Percentiles rank a stretch among this genome's conserved stretches.
Conservation (phyloP, 768 basidiomycete species). For the Pisolithus albus region DNA sequence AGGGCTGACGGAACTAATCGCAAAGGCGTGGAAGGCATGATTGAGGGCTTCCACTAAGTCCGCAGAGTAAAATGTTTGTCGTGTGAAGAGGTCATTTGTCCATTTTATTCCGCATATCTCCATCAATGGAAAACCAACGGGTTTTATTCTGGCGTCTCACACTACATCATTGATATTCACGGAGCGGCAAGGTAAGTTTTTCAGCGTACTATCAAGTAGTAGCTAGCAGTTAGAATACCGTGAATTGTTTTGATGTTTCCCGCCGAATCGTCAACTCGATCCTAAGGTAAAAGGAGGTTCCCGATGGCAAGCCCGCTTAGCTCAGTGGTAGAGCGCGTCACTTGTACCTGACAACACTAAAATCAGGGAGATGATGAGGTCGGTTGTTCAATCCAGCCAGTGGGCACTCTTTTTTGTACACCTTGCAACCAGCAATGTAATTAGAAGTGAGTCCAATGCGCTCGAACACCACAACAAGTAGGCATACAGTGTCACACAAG, state of each 20-base stretch:
- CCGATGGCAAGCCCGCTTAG: constrained; percentile 14
- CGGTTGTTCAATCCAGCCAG: constrained; percentile 24
- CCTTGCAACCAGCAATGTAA: background rate
- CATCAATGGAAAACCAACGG: no score
- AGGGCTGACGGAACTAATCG: constrained; percentile 85
- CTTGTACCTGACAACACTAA: constrained; percentile 7
- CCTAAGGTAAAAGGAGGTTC: background rate
- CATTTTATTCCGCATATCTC: no score
- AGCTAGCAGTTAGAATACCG: no score
- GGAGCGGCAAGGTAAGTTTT: no score
- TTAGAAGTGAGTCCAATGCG: background rate
- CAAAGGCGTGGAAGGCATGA: constrained; percentile 77
- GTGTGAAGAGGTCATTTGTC: background rate
- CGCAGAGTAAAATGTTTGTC: background rate
- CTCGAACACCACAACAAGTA: background rate
- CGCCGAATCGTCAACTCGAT: background rate
- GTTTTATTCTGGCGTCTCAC: no score
- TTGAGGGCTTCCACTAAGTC: background rate
- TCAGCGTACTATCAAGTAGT: no score
- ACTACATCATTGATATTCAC: no score
- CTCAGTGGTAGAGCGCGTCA: constrained; percentile 31
- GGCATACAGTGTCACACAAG: background rate
- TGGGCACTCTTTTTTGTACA: constrained; percentile 14
- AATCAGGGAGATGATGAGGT: constrained; percentile 24
- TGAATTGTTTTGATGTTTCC: background rate